These are phyloP conservation scores for Aspergillus brasiliensis DNA, from an alignment of 2,329 filamentous ascomycete species.

Conservation along the genomic window DNA sequence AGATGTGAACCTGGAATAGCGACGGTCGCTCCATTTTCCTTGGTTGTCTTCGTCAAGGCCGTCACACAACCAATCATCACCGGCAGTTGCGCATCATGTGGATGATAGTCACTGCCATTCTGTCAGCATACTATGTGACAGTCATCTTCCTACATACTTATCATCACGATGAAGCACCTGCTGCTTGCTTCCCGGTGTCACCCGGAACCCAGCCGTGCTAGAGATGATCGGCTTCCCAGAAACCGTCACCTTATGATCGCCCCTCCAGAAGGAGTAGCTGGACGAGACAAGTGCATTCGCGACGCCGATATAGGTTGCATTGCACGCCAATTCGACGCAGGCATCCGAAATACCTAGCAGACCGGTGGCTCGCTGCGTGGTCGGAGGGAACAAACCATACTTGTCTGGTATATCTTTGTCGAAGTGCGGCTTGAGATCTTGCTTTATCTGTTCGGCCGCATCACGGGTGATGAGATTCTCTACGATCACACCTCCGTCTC, in stretches of 20 bases:
- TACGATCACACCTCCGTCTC: conserved; percentile 25
- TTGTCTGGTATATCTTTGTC: conserved; percentile 40
- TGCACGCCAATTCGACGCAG: conserved; percentile 43
- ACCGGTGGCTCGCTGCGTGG: conserved; percentile 44
- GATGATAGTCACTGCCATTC: conserved; percentile 25
- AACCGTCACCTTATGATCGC: conserved; percentile 34
- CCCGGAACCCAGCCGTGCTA: conserved; percentile 37
- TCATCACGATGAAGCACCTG: conserved; percentile 46
- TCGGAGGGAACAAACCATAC: conserved; percentile 45
- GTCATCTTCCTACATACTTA: conserved; percentile 19
- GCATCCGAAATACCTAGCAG: conserved; percentile 42
- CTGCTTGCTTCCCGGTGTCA: conserved; percentile 42
- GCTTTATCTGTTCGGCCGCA: conserved; percentile 39
- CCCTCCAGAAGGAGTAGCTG: conserved; percentile 42
- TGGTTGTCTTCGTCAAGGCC: conserved; percentile 44
- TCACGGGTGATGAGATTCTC: conserved; percentile 37
- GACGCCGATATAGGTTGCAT: conserved; percentile 37
- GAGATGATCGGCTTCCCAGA: conserved; percentile 42
- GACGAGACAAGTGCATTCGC: conserved; percentile 39
- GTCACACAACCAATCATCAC: conserved; percentile 45
- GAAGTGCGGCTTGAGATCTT: conserved; percentile 42
- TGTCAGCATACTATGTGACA: background rate
- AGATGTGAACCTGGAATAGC: conserved; percentile 46
- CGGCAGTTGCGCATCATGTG: conserved; percentile 37
- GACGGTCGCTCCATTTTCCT: conserved; percentile 47